These are phyloP conservation scores for Tephrocybe rancida DNA, from an alignment of 768 basidiomycete genomes.

Conservation along the genomic window DNA sequence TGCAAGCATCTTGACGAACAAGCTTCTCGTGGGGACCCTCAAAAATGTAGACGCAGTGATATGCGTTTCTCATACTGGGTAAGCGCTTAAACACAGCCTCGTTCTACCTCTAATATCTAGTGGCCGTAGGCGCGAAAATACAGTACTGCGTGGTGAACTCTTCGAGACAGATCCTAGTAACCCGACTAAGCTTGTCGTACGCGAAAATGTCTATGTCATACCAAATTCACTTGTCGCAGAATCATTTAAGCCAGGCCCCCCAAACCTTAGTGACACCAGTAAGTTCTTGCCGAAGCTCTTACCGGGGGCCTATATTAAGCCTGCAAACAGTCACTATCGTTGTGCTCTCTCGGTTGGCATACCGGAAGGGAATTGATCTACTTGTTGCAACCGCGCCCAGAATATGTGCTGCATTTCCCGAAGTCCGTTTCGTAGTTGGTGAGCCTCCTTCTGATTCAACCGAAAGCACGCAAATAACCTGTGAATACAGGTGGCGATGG, in stretches of 20 bases:
- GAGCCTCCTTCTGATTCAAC: slow-evolving; percentile 14
- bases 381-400: slow-evolving; percentile 90
- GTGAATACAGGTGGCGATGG: slow-evolving; percentile 83
- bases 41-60: slow-evolving; percentile 93
- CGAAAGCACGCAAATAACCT: background rate
- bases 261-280: slow-evolving; percentile 58
- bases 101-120: background rate
- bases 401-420: slow-evolving; percentile 83
- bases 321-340: slow-evolving; percentile 74
- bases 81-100: slow-evolving; percentile 19
- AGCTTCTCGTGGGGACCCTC: slow-evolving; percentile 84
- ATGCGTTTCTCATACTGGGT: slow-evolving; percentile 98
- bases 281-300: slow-evolving; percentile 20
- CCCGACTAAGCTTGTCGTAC: slow-evolving; percentile 45
- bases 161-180: slow-evolving; percentile 54
- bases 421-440: slow-evolving; percentile 91
- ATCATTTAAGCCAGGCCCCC: slow-evolving; percentile 73
- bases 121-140: slow-evolving; percentile 89
- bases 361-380: slow-evolving; percentile 96
- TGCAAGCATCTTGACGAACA: slow-evolving; percentile 96
- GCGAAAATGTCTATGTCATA: slow-evolving; percentile 82
- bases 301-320: background rate
- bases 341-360: slow-evolving; percentile 86
- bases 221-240: slow-evolving; percentile 91
- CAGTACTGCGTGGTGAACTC: slow-evolving; percentile 83